Conservation (phyloP, 257 asterid species). For the Fraxinus americana region DNA sequence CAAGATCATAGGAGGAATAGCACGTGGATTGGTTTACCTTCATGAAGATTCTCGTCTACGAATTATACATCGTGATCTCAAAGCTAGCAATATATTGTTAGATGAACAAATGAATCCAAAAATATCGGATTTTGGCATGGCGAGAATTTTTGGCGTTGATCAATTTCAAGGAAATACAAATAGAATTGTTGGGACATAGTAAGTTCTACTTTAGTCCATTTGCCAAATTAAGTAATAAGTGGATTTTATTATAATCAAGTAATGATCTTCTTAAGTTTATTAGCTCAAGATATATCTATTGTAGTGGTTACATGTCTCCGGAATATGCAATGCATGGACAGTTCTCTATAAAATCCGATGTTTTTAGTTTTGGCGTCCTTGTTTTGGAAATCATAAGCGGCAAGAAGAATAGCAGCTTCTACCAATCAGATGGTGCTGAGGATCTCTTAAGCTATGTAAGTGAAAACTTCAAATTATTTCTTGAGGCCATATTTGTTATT, state of each 20-base stretch:
- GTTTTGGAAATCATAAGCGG: too few relatives aligned
- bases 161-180: slow-evolving; percentile 26
- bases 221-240: too few relatives aligned
- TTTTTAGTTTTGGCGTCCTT: not conserved
- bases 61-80: slow-evolving; percentile 43
- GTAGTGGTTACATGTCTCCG: not conserved
- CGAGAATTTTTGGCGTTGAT: slow-evolving; percentile 24
- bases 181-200: slow-evolving; percentile 36
- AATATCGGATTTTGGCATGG: slow-evolving; percentile 42
- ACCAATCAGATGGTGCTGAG: too few relatives aligned
- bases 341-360: not conserved
- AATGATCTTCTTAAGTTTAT: too few relatives aligned
- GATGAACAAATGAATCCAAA: slow-evolving; percentile 39
- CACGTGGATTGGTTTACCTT: slow-evolving; percentile 33
- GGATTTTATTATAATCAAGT: too few relatives aligned
- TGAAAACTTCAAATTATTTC: too few relatives aligned
- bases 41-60: slow-evolving; percentile 42
- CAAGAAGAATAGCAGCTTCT: too few relatives aligned
- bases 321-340: not conserved
- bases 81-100: slow-evolving; percentile 36
- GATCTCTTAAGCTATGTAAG: too few relatives aligned
- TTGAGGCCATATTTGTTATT: too few relatives aligned
- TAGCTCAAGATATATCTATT: too few relatives aligned
- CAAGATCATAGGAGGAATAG: slow-evolving; percentile 31
- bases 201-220: too few relatives aligned